Conservation (phyloP, 495 filamentous ascomycete genomes). For the Choiromyces venosus region DNA sequence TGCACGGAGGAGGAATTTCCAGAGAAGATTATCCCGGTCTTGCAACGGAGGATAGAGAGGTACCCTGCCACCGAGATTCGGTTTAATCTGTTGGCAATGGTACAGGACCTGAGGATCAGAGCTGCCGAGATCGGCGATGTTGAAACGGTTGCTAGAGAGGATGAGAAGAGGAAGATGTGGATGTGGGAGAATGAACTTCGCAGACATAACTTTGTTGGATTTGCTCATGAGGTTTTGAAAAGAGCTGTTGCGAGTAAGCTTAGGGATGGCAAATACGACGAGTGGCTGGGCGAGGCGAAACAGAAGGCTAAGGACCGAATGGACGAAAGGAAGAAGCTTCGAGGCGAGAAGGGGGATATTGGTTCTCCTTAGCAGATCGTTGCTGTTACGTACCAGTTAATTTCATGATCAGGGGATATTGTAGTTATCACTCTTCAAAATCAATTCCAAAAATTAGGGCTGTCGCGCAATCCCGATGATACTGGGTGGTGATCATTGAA, state of each 20-base stretch:
- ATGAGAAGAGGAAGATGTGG: conserved; percentile 80
- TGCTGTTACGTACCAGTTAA: not conserved
- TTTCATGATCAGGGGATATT: not conserved
- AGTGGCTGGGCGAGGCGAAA: conserved; percentile 76
- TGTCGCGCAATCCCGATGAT: not conserved
- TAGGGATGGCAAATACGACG: conserved; percentile 58
- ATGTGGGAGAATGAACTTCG: conserved; percentile 92
- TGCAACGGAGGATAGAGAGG: conserved; percentile 74
- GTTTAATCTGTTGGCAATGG: conserved; percentile 93
- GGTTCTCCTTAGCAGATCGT: conserved; percentile 1
- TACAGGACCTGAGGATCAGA: conserved; percentile 66
- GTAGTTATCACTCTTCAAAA: not conserved
- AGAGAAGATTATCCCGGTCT: conserved; percentile 74
- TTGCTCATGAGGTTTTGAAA: conserved; percentile 85
- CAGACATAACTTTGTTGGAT: conserved; percentile 92
- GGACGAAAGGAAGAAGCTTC: conserved; percentile 51
- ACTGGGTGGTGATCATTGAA: not conserved
- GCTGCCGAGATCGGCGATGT: conserved; percentile 78
- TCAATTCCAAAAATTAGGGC: not conserved
- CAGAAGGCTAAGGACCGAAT: conserved; percentile 62
- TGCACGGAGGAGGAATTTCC: conserved; percentile 68
- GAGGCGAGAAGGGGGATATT: conserved; percentile 29
- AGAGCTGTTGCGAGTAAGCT: conserved; percentile 70
- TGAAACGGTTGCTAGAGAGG: conserved; percentile 71
- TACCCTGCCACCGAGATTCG: conserved; percentile 84